phyloP scores from a whole-genome alignment of 352 stramenopile genomes.

The Pythium periplocum region DNA sequence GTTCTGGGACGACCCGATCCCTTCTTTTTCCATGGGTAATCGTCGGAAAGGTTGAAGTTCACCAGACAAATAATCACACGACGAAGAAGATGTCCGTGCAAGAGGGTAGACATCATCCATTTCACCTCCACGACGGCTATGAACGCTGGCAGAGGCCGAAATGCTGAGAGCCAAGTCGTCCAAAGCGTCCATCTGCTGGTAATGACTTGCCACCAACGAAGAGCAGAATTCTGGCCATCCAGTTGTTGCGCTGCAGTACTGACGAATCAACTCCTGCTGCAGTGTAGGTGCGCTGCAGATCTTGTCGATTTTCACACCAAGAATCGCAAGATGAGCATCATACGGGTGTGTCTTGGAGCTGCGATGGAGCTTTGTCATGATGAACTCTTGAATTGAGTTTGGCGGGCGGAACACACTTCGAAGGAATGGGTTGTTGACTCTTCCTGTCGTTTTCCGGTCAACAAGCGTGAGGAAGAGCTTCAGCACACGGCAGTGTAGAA shows the following conservation, averaged over 20 bases:
- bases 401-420: slow-evolving; percentile 66
- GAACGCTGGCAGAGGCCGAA: slow-evolving; percentile 4
- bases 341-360: slow-evolving; percentile 49
- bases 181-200: slow-evolving; percentile 72
- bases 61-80: slow-evolving; percentile 55
- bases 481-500: slow-evolving; percentile 65
- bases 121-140: slow-evolving; percentile 17
- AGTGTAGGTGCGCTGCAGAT: slow-evolving; percentile 68
- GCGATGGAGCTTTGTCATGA: slow-evolving; percentile 54
- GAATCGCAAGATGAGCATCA: slow-evolving; percentile 65
- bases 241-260: slow-evolving; percentile 58
- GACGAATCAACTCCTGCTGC: slow-evolving; percentile 70
- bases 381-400: slow-evolving; percentile 62
- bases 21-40: slow-evolving; percentile 66
- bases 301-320: slow-evolving; percentile 77
- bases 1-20: slow-evolving; percentile 59
- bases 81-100: slow-evolving; percentile 47
- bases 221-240: slow-evolving; percentile 65
- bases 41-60: slow-evolving; percentile 64
- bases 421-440: slow-evolving; percentile 73
- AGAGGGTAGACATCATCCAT: slow-evolving; percentile 50
- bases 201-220: slow-evolving; percentile 64
- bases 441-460: slow-evolving; percentile 48
- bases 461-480: slow-evolving; percentile 67
- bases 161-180: slow-evolving; percentile 26